A percentile compares a stretch with the other conserved stretches of the same genome.
Evolutionary conservation across 1,284 basidiomycete species (phyloP).

Genomic region (Peniophora sp.): DNA sequence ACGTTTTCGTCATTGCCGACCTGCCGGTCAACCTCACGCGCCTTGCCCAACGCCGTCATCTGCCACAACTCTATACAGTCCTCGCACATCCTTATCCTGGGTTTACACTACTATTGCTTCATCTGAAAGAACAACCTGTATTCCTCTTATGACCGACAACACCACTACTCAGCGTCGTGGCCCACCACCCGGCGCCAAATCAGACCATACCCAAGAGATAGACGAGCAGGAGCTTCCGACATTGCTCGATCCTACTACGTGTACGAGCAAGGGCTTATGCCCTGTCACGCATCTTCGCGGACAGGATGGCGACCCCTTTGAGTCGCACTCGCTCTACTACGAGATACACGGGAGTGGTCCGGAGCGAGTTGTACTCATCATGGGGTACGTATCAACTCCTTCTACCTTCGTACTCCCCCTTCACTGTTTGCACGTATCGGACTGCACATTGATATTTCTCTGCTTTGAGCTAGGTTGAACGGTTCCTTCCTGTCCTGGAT

Average conservation of each 20-base stretch:
- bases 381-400: conserved; percentile 38
- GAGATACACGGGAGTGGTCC: conserved; percentile 65
- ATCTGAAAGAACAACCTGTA: no score
- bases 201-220: not conserved
- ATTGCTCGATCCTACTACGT: conserved; percentile 50
- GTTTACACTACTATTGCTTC: no score
- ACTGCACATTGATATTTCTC: not conserved
- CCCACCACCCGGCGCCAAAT: not conserved
- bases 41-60: no score
- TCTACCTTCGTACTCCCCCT: no score
- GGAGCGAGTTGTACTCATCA: conserved; percentile 62
- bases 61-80: no score
- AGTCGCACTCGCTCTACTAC: conserved; percentile 70
- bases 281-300: conserved; percentile 52
- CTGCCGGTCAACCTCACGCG: no score
- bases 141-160: no score
- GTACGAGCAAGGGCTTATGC: conserved; percentile 61
- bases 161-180: no score
- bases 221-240: conserved; percentile 22
- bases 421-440: not conserved
- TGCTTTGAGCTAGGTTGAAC: conserved; percentile 35
- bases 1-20: no score
- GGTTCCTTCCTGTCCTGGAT: conserved; percentile 57
- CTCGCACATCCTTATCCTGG: no score
- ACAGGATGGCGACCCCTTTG: conserved; percentile 36